Percentiles rank a stretch among this genome's conserved stretches.
Conservation (phyloP, 2,329 filamentous ascomycete genomes). For the Hymenoscyphus occultus region DNA sequence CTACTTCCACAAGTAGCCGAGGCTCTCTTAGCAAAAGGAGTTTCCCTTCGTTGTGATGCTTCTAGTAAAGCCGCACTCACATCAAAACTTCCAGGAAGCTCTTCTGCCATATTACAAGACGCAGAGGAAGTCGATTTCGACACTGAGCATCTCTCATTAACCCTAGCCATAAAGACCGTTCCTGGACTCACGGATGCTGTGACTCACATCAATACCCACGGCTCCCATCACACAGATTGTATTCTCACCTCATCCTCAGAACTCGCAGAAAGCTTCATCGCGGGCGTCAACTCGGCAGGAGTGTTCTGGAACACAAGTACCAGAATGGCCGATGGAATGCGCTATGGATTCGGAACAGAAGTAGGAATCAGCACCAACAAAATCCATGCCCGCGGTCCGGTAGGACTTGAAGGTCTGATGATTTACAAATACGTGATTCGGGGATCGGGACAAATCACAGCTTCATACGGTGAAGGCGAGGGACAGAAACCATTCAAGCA, state of each 20-base stretch:
- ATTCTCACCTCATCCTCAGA: conserved; percentile 72
- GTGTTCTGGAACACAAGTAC: conserved; percentile 98
- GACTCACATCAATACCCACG: conserved; percentile 85
- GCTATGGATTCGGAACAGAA: conserved; percentile 96
- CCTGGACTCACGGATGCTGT: conserved; percentile 68
- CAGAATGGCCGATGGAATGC: conserved; percentile 92
- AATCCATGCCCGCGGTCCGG: conserved; percentile 89
- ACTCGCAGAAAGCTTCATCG: conserved; percentile 79
- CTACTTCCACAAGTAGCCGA: conserved; percentile 70
- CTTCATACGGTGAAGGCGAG: conserved; percentile 66
- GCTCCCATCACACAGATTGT: conserved; percentile 89
- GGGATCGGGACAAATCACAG: conserved; percentile 78
- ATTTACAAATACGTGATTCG: conserved; percentile 96
- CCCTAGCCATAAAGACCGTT: conserved; percentile 80
- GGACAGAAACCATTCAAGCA: conserved; percentile 59
- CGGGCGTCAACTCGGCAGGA: conserved; percentile 80
- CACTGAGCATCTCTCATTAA: conserved; percentile 86
- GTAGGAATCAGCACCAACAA: conserved; percentile 99
- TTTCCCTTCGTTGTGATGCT: conserved; percentile 77
- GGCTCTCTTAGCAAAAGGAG: conserved; percentile 72
- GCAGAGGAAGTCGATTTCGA: conserved; percentile 70
- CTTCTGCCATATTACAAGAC: conserved; percentile 55
- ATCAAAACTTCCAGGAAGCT: conserved; percentile 42
- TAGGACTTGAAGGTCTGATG: conserved; percentile 89
- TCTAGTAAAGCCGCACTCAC: conserved; percentile 62